phyloP scores from a whole-genome alignment of 2,329 filamentous ascomycete species.

The Sordariomycetes sp. region DNA sequence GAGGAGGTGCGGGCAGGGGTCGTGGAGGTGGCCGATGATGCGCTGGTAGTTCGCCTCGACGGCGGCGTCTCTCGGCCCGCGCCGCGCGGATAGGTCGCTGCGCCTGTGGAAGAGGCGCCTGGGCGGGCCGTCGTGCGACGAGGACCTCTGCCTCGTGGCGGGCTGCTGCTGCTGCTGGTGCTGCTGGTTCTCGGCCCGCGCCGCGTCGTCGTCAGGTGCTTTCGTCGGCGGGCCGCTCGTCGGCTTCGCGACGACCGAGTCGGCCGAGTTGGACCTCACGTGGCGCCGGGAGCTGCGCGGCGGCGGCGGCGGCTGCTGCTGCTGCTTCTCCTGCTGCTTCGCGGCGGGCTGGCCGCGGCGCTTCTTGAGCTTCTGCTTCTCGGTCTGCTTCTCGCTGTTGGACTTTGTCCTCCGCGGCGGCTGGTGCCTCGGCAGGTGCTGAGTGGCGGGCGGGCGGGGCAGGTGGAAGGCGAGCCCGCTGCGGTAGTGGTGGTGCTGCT shows the following conservation, averaged over 20 bases:
- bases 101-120: not conserved
- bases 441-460: not conserved
- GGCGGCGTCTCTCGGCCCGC: too few relatives aligned
- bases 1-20: not conserved
- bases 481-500: not conserved
- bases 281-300: too few relatives aligned
- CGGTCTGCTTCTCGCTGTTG: not conserved
- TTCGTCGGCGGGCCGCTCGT: not conserved
- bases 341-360: not conserved
- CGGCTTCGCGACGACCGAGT: not conserved
- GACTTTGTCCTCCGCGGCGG: conserved; percentile 1
- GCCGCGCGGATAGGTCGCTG: too few relatives aligned
- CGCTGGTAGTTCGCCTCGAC: not conserved
- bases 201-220: not conserved
- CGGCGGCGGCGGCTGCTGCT: not conserved
- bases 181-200: not conserved
- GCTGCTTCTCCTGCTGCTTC: too few relatives aligned
- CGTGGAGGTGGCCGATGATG: not conserved
- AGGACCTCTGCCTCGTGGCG: too few relatives aligned
- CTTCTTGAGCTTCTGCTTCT: conserved; percentile 3
- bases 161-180: not conserved
- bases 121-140: not conserved
- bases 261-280: conserved; percentile 1
- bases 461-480: not conserved
- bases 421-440: not conserved